Evolutionary conservation across 2,329 filamentous ascomycete genomes (phyloP), one percentile per base, ranked within the genome.

Genomic region (Tolypocladium amazonense): DNA sequence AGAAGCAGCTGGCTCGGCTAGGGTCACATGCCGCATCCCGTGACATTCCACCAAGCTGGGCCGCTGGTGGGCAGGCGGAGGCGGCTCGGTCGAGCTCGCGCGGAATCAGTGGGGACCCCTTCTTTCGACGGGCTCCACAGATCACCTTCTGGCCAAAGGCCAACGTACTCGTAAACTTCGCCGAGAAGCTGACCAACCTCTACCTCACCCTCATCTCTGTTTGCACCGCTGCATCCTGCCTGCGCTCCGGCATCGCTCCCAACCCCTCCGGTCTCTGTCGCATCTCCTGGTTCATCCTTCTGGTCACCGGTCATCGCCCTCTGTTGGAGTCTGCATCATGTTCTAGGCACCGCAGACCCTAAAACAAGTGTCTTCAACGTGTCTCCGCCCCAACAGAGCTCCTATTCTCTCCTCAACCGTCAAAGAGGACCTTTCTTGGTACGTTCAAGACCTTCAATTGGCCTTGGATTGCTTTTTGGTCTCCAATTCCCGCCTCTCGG

Each of bases 241-340:
- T 61, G 63, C 62, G 62, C 61, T 63, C 62, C 65, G 63, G 64
- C 66, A 65, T 66, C 65, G 61, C 63, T 62, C 64, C 63, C 59
- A 61, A 60, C 59, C 60, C 62, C 60, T 58, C 64, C 65, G 69
- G 68, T 71, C 67, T 68, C 67, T 67, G 69, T 68, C 68, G 69
- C 69, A 58, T 70, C 71, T 71, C 62, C 72, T 76, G 73, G 75
- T 75, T 72, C 63, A 71, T 64, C 68, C 70, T 70, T 67, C 70
- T 74, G 74, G 74, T 75, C 67, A 70, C 71, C 67, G 73, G 73
- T 75, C 65, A 67, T 70, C 64, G 67, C 68, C 61, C 61, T 70
- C 67, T 70, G 64, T 63, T 67, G 66, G 66, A 69, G 65, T 69
- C 67, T 70, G 68, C 69, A 72, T 68, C 67, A 76, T 75, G 73